Percentiles rank a stretch among this genome's conserved stretches.
Conservation (phyloP, 176 grass and related monocot genomes). For the Bolboschoenus planiculmis region DNA sequence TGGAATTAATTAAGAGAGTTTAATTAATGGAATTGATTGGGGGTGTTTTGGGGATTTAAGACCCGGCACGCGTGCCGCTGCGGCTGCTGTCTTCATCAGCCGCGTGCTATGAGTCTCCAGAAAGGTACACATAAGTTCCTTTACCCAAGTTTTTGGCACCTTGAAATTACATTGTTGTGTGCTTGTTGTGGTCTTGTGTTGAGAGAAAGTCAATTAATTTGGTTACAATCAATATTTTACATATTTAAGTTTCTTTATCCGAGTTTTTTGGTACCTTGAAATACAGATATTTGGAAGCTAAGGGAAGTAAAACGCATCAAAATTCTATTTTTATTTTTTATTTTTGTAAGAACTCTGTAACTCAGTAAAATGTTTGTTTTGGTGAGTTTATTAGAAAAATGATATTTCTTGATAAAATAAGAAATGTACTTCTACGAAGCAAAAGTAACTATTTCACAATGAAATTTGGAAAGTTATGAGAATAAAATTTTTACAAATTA, state of each 20-base stretch:
- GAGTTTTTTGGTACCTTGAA: too few species aligned
- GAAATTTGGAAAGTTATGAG: background rate
- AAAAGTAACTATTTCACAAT: background rate
- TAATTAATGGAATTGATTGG: background rate
- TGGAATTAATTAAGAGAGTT: background rate
- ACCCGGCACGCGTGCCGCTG: constrained; percentile 34
- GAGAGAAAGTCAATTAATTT: background rate
- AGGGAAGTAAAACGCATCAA: background rate
- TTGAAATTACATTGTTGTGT: too few species aligned
- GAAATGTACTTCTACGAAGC: background rate
- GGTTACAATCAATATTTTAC: background rate
- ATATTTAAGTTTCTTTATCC: too few species aligned
- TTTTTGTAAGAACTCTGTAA: background rate
- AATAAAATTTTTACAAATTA: background rate
- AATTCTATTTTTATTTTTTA: background rate
- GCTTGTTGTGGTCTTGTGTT: too few species aligned
- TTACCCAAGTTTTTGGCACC: background rate
- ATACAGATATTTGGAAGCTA: too few species aligned
- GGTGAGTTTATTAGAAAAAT: background rate
- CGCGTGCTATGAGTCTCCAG: constrained; percentile 1
- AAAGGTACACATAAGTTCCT: background rate
- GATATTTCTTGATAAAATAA: background rate
- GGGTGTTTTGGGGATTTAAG: constrained; percentile 21
- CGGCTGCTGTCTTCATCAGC: constrained; percentile 8
- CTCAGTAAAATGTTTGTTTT: background rate